Evolutionary conservation across 1,284 basidiomycete genomes (phyloP).

Genomic region (Cerrena zonata): DNA sequence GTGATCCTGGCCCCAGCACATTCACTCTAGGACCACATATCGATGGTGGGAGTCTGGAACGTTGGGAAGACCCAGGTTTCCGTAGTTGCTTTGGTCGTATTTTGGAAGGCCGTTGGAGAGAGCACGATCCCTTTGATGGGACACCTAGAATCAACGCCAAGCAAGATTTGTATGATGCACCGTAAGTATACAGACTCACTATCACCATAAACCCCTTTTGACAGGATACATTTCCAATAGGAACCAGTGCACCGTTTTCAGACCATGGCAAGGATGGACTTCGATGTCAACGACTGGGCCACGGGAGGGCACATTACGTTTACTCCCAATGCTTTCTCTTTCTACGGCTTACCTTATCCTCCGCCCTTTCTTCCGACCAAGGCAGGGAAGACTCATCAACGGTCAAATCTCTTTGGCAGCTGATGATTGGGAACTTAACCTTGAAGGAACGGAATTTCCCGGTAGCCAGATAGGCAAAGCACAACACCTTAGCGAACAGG

Average conservation of each 20-base stretch:
- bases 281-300: conserved; percentile 58
- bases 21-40: conserved; percentile 67
- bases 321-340: conserved; percentile 52
- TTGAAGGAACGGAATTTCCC: conserved; percentile 55
- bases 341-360: conserved; percentile 67
- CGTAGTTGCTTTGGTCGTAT: conserved; percentile 54
- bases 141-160: conserved; percentile 46
- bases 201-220: no score
- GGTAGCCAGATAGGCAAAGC: conserved; percentile 55
- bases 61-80: conserved; percentile 72
- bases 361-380: conserved; percentile 66
- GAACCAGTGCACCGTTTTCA: conserved; percentile 67
- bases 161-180: conserved; percentile 50
- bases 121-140: conserved; percentile 56
- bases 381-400: conserved; percentile 8
- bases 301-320: conserved; percentile 60
- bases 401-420: conserved; percentile 27
- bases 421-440: conserved; percentile 60
- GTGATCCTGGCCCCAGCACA: conserved; percentile 63
- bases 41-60: conserved; percentile 70
- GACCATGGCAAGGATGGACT: conserved; percentile 77
- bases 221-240: no score
- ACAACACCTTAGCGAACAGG: conserved; percentile 56
- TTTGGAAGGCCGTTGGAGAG: conserved; percentile 48
- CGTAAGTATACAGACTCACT: no score